These are phyloP conservation scores for Beauveria caledonica DNA, from an alignment of 2,329 filamentous ascomycete genomes.

Conservation along the genomic window DNA sequence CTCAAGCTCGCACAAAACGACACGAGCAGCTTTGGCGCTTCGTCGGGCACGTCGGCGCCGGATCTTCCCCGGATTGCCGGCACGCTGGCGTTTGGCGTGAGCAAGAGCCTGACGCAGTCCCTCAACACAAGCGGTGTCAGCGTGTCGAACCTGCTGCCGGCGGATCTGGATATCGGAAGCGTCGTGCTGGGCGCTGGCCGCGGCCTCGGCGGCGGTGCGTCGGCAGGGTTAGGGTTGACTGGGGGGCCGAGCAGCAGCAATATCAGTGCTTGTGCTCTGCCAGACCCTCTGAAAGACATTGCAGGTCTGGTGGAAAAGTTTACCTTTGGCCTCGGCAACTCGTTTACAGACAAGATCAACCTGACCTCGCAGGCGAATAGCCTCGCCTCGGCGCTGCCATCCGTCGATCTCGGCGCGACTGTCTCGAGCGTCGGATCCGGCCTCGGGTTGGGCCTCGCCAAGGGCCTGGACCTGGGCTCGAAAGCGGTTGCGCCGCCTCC, in stretches of 20 bases:
- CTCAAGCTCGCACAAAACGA: background rate
- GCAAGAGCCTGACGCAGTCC: background rate
- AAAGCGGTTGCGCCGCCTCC: slow-evolving; percentile 9
- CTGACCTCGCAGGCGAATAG: slow-evolving; percentile 7
- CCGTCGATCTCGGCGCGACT: slow-evolving; percentile 12
- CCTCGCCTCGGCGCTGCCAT: slow-evolving; percentile 5
- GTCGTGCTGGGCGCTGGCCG: background rate
- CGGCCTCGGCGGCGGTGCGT: background rate
- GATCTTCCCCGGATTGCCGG: background rate
- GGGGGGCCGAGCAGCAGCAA: background rate
- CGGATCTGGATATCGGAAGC: background rate
- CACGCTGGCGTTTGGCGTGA: slow-evolving; percentile 1
- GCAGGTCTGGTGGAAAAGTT: slow-evolving; percentile 1
- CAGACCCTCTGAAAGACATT: background rate
- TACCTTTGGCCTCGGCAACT: background rate
- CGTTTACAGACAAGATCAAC: slow-evolving; percentile 7
- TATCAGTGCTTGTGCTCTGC: background rate
- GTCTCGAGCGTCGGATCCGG: slow-evolving; percentile 15
- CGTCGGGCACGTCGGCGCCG: background rate
- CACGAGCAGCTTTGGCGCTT: background rate
- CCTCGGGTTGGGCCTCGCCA: slow-evolving; percentile 15
- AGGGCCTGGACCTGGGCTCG: slow-evolving; percentile 14
- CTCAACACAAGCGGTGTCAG: background rate
- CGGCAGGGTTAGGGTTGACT: background rate
- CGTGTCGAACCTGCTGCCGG: background rate